Conservation (phyloP, 2,329 filamentous ascomycete genomes). For the Teratosphaeria zuluensis region DNA sequence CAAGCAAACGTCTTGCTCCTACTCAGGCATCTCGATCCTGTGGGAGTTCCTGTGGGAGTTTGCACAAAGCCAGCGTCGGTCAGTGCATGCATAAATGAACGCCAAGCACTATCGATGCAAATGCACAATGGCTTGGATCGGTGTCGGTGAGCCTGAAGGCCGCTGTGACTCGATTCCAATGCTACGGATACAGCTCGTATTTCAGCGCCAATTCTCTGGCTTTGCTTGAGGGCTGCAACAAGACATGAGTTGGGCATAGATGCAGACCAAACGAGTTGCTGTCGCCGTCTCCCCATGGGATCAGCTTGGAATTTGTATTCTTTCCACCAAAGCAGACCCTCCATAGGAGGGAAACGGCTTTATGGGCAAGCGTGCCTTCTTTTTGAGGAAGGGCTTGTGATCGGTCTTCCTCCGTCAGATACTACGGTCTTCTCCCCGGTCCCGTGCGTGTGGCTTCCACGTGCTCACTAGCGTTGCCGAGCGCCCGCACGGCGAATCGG, state of each 20-base stretch:
- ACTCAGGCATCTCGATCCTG: neutral
- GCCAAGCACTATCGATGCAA: neutral
- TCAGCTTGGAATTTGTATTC: no score
- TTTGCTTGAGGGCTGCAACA: neutral
- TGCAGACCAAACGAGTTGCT: no score
- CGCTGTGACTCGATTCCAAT: neutral
- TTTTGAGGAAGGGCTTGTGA: neutral
- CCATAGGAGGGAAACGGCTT: no score
- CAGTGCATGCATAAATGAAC: neutral
- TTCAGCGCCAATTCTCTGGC: neutral
- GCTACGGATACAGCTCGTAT: neutral
- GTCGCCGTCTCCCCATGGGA: no score
- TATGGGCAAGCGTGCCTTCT: neutral
- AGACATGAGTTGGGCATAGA: neutral
- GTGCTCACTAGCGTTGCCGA: neutral
- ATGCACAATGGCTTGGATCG: neutral
- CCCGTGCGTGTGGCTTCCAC: neutral
- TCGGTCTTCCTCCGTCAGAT: neutral
- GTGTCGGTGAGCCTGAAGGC: neutral
- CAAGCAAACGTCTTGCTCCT: no score
- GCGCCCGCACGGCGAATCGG: neutral
- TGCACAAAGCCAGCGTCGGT: neutral
- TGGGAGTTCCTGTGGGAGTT: neutral
- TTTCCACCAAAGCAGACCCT: no score
- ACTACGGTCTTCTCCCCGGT: neutral